Conservation (phyloP, 2,329 filamentous ascomycete genomes). For the Aspergillus eucalypticola region DNA sequence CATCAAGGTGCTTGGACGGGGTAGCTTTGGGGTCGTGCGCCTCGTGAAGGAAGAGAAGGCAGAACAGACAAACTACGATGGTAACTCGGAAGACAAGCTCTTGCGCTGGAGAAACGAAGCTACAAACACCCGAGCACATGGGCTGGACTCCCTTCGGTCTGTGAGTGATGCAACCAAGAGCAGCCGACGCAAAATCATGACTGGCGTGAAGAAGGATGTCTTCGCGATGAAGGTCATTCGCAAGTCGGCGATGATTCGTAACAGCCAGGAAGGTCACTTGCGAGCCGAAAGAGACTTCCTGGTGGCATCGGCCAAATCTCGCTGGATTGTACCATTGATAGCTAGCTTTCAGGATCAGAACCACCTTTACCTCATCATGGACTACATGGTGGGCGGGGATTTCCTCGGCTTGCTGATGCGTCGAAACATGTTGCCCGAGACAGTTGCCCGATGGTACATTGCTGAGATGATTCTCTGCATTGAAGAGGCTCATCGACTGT, state of each 20-base stretch:
- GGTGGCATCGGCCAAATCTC: constrained; percentile 81
- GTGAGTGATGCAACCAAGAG: constrained; percentile 25
- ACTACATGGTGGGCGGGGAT: constrained; percentile 96
- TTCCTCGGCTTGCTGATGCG: constrained; percentile 85
- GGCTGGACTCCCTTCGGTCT: constrained; percentile 17
- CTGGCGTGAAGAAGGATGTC: constrained; percentile 56
- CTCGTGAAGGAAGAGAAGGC: constrained; percentile 69
- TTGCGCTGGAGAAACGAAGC: constrained; percentile 9
- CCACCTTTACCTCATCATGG: constrained; percentile 92
- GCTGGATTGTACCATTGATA: constrained; percentile 85
- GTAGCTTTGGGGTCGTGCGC: constrained; percentile 89
- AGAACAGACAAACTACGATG: background rate
- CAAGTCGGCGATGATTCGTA: constrained; percentile 89
- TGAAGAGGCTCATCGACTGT: constrained; percentile 83
- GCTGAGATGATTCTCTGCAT: constrained; percentile 96
- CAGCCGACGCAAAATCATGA: constrained; percentile 32
- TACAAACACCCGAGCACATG: constrained; percentile 18
- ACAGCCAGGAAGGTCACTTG: constrained; percentile 88
- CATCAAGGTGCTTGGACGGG: constrained; percentile 82
- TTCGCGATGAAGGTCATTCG: constrained; percentile 98
- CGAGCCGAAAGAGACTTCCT: constrained; percentile 90
- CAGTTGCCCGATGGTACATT: constrained; percentile 79
- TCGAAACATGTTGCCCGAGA: constrained; percentile 78
- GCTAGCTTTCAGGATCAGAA: constrained; percentile 84
- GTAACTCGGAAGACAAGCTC: background rate